Base-by-base conservation (phyloP, 495 filamentous ascomycete genomes). In the Penicillium paxilli region DNA sequence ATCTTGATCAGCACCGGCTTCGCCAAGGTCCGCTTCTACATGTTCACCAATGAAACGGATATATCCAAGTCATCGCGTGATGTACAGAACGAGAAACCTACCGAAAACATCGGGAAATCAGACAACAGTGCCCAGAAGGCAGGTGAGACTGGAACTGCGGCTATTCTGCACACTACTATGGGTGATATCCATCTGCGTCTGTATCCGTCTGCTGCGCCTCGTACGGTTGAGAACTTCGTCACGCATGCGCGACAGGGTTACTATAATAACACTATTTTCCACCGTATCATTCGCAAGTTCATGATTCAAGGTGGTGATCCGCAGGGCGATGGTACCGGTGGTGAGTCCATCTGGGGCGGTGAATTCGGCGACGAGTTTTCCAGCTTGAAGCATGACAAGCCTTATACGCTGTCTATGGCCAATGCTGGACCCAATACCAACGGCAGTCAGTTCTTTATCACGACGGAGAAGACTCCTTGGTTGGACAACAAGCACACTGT, bases 151-250 rank as follows among this genome's bases (percentile, higher is more conserved):
- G 92, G 90, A 9, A 90, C 84, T 0, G 78, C 87, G 0, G 94
- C 92, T 4, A 83, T 93, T 45, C 78, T 99, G 9, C 94, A 98
- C 75, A 99, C 94, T 3, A 93, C 87, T 2, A 87, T 92, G 66
- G 94, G 94, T 49, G 94, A 99, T 68, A 96, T 99, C 57, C 90
- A 94, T 55, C 83, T 99, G 44, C 89, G 94, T 0, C 80, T 99
- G 17, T 99, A 91, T 78, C 93, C 95, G 0, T 87, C 92, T 51
- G 91, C 91, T 0, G 92, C 94, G 2, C 95, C 94, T 25, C 92
- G 91, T 62, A 87, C 94, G 0, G 94, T 99, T n/a, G 95, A 99
- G 76, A 99, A 99, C 71, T 99, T 99, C 65, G 89, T 92, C 44
- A 95, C 91, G 0, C 94, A 98, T 56, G 81, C 91, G 2, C 87